Evolutionary conservation across 768 basidiomycete genomes (phyloP).

Genomic region (Galerina sulciceps): DNA sequence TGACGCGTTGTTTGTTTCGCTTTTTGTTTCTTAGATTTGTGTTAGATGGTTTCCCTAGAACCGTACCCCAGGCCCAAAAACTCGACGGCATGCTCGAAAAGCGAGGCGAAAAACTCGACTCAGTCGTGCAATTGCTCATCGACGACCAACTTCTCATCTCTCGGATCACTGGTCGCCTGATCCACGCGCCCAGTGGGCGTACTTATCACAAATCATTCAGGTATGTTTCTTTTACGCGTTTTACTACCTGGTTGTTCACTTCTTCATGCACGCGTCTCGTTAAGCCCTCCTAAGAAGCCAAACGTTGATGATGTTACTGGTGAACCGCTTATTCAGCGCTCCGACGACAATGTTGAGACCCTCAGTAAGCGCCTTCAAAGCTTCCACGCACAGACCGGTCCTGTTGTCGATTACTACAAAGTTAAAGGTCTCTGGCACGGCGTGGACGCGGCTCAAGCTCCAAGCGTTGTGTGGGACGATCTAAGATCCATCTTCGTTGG

Average conservation of each 20-base stretch:
- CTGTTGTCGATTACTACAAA: conserved; percentile 97
- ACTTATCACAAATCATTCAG: conserved; percentile 95
- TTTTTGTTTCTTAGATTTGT: conserved; percentile 74
- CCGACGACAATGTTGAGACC: conserved; percentile 97
- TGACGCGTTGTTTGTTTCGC: conserved; percentile 21
- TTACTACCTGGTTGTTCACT: conserved; percentile 5
- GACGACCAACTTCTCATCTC: conserved; percentile 96
- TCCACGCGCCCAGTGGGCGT: conserved; percentile 88
- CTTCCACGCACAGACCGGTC: conserved; percentile 95
- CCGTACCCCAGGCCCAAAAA: conserved; percentile 95
- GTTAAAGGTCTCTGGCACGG: conserved; percentile 86
- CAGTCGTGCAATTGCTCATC: conserved; percentile 90
- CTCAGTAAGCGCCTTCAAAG: conserved; percentile 84
- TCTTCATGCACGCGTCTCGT: conserved; percentile 4
- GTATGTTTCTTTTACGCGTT: conserved; percentile 48
- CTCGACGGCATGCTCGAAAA: conserved; percentile 87
- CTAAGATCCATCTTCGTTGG: conserved; percentile 66
- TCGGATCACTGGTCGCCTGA: conserved; percentile 94
- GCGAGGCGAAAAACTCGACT: conserved; percentile 88
- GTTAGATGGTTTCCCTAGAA: conserved; percentile 98
- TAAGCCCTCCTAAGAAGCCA: conserved; percentile 95
- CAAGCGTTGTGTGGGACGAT: conserved; percentile 89
- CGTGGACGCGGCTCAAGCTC: conserved; percentile 94
- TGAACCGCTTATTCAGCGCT: conserved; percentile 94
- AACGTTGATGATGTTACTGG: conserved; percentile 93